Evolutionary conservation across 1,284 basidiomycete species (phyloP), one percentile per base, ranked within the genome.

Genomic region (Tilletiaria anomala): DNA sequence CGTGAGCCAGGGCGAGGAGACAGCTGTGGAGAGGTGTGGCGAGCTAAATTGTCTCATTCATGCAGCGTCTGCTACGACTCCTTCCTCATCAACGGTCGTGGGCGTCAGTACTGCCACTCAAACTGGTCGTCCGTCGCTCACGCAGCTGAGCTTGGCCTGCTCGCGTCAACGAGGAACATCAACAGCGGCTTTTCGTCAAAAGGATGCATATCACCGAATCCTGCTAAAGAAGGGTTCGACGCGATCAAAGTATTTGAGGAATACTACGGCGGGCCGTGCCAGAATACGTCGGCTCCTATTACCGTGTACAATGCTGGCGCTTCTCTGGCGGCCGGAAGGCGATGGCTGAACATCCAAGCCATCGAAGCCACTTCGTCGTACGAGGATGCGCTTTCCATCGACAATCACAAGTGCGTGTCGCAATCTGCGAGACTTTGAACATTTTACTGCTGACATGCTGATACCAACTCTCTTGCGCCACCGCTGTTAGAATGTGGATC

Each of bases 11-110:
- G n/a, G n/a, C n/a, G n/a, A n/a, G n/a, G n/a, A n/a, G n/a, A n/a
- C n/a, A n/a, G n/a, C n/a, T n/a, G n/a, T n/a, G n/a, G n/a, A n/a
- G n/a, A n/a, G n/a, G n/a, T n/a, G n/a, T n/a, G n/a, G n/a, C n/a
- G n/a, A n/a, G n/a, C n/a, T n/a, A n/a, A n/a, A n/a, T n/a, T n/a
- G n/a, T n/a, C n/a, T n/a, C n/a, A n/a, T n/a, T n/a, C n/a, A n/a
- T n/a, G n/a, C n/a, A n/a, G n/a, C n/a, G n/a, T n/a, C n/a, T 54
- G 53, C 43, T 50, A 51, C 33, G 53, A 54, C 35, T 47, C 53
- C 22, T 42, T 54, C 5, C 53, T 50, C 18, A 45, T 51, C 40
- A 54, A 54, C 34, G 53, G 53, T 4, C 42, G 50, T 6, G 53
- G 53, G 3, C 44, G 53, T n/a, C 50, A 52, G 39, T 54, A 51